Conservation (phyloP, 1,284 basidiomycete species). For the Polyporus tsugae region DNA sequence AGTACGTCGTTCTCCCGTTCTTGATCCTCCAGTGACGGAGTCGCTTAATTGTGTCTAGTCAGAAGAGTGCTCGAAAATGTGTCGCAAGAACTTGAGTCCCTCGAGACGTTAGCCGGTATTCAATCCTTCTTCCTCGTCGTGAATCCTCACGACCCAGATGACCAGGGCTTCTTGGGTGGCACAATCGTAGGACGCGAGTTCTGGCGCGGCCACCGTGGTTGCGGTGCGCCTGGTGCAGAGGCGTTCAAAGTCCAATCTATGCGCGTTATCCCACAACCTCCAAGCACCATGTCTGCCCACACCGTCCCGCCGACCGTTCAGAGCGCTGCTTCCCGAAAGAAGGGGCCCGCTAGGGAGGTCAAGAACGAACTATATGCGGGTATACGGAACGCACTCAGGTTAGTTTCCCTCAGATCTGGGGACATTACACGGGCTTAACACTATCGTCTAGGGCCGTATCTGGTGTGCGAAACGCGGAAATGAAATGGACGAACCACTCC, state of each 20-base stretch:
- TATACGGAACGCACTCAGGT: slow-evolving; percentile 63
- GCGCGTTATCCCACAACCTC: slow-evolving; percentile 10
- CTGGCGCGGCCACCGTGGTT: slow-evolving; percentile 65
- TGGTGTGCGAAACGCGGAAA: slow-evolving; percentile 69
- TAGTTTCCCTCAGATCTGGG: slow-evolving; percentile 17
- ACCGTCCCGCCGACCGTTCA: not conserved
- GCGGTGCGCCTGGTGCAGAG: slow-evolving; percentile 63
- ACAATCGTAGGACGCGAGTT: slow-evolving; percentile 66
- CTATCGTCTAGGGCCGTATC: slow-evolving; percentile 52
- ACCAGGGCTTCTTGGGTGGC: slow-evolving; percentile 69
- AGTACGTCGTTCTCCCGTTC: slow-evolving; percentile 17
- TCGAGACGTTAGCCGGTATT: slow-evolving; percentile 55
- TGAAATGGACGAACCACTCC: slow-evolving; percentile 76
- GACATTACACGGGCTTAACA: not conserved
- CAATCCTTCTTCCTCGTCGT: slow-evolving; percentile 70
- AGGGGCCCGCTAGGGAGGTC: slow-evolving; percentile 47
- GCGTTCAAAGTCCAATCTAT: slow-evolving; percentile 59
- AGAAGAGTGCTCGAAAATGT: slow-evolving; percentile 53
- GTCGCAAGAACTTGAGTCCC: slow-evolving; percentile 59
- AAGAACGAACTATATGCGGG: slow-evolving; percentile 62
- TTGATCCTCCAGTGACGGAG: not conserved
- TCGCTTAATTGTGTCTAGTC: slow-evolving; percentile 43
- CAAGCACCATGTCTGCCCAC: not conserved
- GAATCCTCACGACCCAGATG: slow-evolving; percentile 53
- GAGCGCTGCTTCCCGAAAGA: slow-evolving; percentile 33